Evolutionary conservation across 2,329 filamentous ascomycete species (phyloP), one percentile per base, ranked within the genome.

Genomic region (Fusarium tjaetaba): DNA sequence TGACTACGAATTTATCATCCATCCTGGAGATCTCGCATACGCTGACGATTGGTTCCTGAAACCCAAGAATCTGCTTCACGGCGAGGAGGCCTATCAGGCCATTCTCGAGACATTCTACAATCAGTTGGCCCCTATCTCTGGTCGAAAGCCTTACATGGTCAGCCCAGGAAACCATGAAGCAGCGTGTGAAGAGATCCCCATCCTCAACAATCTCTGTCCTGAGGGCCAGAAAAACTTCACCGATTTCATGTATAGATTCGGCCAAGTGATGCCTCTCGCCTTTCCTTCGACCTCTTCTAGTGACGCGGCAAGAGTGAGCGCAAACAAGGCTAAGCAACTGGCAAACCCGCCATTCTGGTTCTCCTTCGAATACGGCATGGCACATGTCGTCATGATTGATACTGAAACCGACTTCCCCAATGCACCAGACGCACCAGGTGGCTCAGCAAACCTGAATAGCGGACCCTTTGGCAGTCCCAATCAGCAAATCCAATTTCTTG

Each of bases 361-460:
- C 45, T 76, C 72, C 2, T 78, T 73, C 30, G 71, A 78, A 2
- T 77, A 79, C 42, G 72, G 75, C 15, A 79, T 80, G 77, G 77
- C 71, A 1, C 77, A 80, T 46, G 69, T 80, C 8, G 68, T 80
- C 26, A 76, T 77, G 64, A 66, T 80, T 1, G 86, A 88, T 18
- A 79, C 77, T 2, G 78, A 79, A 52, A 79, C 78, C 9, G 88
- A 90, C 69, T 83, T 71, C 9, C 68, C 63, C 1, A 9, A 71
- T 3, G 69, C 69, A 20, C 69, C 68, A 8, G 69, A 71, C 11
- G 57, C 38, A 2, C 68, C 63, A 8, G 68, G 69, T 11, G 68
- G 63, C 6, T 71, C 57, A 3, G 69, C 69, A 1, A 58, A 72
- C 7, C n/a, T 71, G 2, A 72, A 71, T 4, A 68, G 68, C 7